phyloP scores from a whole-genome alignment of 352 stramenopile species.

The Phytopythium helicoides region DNA sequence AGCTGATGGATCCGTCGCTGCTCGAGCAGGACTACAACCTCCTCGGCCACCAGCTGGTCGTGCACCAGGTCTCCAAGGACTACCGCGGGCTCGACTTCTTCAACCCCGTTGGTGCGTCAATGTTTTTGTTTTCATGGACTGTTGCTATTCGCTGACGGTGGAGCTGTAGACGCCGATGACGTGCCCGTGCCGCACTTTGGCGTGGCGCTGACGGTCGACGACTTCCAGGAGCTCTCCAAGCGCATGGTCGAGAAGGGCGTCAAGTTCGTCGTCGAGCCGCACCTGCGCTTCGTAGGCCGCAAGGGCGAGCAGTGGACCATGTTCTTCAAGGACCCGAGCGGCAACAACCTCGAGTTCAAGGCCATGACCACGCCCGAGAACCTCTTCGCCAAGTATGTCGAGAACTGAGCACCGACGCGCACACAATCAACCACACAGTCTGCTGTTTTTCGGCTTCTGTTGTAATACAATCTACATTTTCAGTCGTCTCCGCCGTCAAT shows the following conservation, averaged over 20 bases:
- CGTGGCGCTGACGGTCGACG: constrained; percentile 88
- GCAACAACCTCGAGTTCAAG: constrained; percentile 99
- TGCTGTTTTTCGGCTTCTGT: no score
- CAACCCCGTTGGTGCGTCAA: constrained; percentile 91
- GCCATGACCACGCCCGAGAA: constrained; percentile 97
- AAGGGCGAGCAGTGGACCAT: constrained; percentile 99
- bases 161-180: constrained; percentile 88
- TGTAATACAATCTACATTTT: constrained; percentile 7
- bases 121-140: neutral
- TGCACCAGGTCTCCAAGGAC: constrained; percentile 90
- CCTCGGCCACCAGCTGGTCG: constrained; percentile 84
- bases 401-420: constrained; percentile 35
- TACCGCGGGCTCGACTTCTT: constrained; percentile 94
- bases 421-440: neutral
- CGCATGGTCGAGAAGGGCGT: constrained; percentile 75
- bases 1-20: no score
- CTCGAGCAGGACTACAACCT: constrained; percentile 90
- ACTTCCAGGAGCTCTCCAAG: constrained; percentile 91
- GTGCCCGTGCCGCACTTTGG: constrained; percentile 97
- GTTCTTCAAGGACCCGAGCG: constrained; percentile 98
- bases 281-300: constrained; percentile 92
- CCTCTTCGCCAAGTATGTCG: constrained; percentile 97
- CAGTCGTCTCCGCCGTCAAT: constrained; percentile 54
- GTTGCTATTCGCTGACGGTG: neutral
- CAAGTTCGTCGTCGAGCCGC: constrained; percentile 95